Conservation (phyloP, 169 alveolate species). For the Cardiosporidium cionae region DNA sequence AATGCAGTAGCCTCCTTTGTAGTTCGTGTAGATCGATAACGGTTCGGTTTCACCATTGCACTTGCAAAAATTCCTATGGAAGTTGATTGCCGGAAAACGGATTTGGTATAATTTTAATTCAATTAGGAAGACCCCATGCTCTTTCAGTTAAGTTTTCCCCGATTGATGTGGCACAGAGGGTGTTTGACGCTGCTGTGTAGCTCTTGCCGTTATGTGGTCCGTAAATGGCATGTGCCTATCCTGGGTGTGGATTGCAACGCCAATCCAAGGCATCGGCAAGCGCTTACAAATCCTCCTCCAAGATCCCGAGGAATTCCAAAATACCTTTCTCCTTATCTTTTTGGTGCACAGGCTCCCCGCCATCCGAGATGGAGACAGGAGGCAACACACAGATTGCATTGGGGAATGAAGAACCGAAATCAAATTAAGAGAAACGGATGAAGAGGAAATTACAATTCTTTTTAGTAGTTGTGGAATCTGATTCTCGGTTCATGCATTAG, state of each 20-base stretch:
- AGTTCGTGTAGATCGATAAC: no score
- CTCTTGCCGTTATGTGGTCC: conserved; percentile 72
- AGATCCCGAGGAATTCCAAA: conserved; percentile 75
- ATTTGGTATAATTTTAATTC: no score
- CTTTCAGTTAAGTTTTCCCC: background rate
- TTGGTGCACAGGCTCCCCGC: conserved; percentile 63
- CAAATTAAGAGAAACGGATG: no score
- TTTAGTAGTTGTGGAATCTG: no score
- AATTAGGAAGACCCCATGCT: background rate
- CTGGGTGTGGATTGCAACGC: conserved; percentile 77
- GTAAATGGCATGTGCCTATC: conserved; percentile 71
- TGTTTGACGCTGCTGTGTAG: conserved; percentile 62
- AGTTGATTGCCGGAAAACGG: no score
- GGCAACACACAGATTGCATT: conserved; percentile 6
- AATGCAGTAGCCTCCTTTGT: no score
- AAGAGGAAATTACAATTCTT: no score
- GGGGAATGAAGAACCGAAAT: no score
- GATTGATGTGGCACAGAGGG: conserved; percentile 63
- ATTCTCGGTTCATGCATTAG: no score
- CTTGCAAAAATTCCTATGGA: no score
- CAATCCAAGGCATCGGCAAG: conserved; percentile 73
- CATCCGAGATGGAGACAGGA: conserved; percentile 54
- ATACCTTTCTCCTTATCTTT: conserved; percentile 59
- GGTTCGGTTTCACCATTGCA: no score
- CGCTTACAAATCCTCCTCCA: conserved; percentile 65